Percentiles rank a stretch among this genome's conserved stretches.
Conservation (phyloP, 768 basidiomycete genomes). For the Trametes maxima region DNA sequence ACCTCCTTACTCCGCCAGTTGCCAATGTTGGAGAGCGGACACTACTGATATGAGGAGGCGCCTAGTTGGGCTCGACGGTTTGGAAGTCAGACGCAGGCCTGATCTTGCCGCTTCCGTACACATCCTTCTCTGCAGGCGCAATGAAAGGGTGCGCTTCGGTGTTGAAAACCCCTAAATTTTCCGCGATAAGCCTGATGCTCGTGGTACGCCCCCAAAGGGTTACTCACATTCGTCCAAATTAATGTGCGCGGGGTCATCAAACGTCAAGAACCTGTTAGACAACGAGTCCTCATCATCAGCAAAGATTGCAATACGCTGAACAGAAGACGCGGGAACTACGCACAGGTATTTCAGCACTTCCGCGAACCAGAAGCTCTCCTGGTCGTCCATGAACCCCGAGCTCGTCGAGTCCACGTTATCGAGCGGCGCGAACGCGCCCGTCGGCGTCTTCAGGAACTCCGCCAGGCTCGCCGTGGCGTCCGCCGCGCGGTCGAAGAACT, state of each 20-base stretch:
- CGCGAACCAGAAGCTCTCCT: slow-evolving; percentile 71
- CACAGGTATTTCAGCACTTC: slow-evolving; percentile 80
- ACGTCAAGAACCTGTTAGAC: slow-evolving; percentile 61
- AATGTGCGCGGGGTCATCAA: slow-evolving; percentile 68
- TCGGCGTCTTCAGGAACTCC: slow-evolving; percentile 45
- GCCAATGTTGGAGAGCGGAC: too few species aligned
- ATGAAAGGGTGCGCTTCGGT: slow-evolving; percentile 73
- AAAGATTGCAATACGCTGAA: background rate
- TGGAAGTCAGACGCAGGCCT: slow-evolving; percentile 10
- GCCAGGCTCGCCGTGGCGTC: slow-evolving; percentile 61
- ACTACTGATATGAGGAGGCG: too few species aligned
- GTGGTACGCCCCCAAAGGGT: background rate
- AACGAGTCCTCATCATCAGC: background rate
- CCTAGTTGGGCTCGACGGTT: slow-evolving; percentile 19
- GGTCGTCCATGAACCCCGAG: slow-evolving; percentile 54
- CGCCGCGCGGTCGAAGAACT: slow-evolving; percentile 67
- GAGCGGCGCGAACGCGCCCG: slow-evolving; percentile 57
- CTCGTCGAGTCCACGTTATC: slow-evolving; percentile 41
- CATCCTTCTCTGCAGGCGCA: slow-evolving; percentile 48
- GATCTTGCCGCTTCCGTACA: slow-evolving; percentile 39
- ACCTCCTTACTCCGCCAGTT: too few species aligned
- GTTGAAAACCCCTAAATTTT: slow-evolving; percentile 45
- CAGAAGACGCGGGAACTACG: slow-evolving; percentile 9
- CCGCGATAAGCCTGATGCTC: background rate
- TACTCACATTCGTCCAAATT: slow-evolving; percentile 65